Base-by-base conservation (phyloP, 2,329 filamentous ascomycete species). In the Neofusicoccum sp. region DNA sequence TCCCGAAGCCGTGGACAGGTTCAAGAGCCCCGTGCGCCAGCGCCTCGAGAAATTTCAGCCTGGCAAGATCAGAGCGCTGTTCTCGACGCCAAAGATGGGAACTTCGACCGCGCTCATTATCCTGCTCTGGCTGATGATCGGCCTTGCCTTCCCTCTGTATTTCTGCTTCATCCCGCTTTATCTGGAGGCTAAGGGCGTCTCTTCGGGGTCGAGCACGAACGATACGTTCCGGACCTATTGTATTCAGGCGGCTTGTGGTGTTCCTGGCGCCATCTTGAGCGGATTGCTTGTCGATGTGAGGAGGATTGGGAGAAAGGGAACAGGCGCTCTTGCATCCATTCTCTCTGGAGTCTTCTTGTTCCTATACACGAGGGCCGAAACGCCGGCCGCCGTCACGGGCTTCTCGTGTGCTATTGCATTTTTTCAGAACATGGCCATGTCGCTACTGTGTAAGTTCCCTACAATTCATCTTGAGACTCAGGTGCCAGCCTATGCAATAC, bases 381-480 rank as follows among this genome's bases (percentile, higher is more conserved):
- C 84, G 47, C 78, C 84, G 0, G 72, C 76, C 34, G 77, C 79
- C 62, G 86, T 89, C 75, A 81, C 90, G 31, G 79, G 80, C 49
- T 89, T 89, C 70, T 86, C 83, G 0, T 90, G 85, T 64, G 78
- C 87, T 63, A 85, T 89, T 70, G 85, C 88, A 7, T 89, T 91
- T 70, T 83, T 85, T 64, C 87, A 89, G 53, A 72, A 73, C 49
- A 65, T 73, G 63, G 69, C 68, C 65, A 90, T 90, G 73, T 88
- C 87, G 60, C 87, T 90, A 1, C 76, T 91, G 1, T 47, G 44
- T 47, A 8, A 47, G 20, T 40, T 2, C 8, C 14, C 34, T 34
- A 31, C 24, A 7, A 36, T 44, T 11, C 34, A 36, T 20, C 20
- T 31, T 40, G 47, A 34, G 49, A 38, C 26, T 26, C 24, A 48